Evolutionary conservation across 2,329 filamentous ascomycete species (phyloP).

Genomic region (Sclerotinia sclerotiorum): DNA sequence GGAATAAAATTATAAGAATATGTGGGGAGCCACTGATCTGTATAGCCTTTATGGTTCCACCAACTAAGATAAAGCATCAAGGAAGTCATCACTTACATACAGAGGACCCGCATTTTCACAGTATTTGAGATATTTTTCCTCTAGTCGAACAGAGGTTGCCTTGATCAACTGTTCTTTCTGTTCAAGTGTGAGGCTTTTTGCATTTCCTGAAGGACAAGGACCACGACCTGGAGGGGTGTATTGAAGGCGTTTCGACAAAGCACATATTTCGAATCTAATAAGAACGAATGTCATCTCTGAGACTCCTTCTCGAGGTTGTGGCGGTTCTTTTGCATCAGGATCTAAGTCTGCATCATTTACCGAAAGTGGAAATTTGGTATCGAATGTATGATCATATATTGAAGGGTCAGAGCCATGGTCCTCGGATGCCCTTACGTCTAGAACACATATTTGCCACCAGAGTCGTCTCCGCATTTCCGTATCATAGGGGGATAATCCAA

Average conservation of each 20-base stretch:
- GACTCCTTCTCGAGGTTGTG: conserved; percentile 36
- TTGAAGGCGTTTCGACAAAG: conserved; percentile 31
- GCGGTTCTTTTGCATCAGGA: conserved; percentile 38
- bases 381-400: conserved; percentile 57
- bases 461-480: conserved; percentile 58
- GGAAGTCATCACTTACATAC: conserved; percentile 34
- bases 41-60: neutral
- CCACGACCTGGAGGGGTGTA: conserved; percentile 33
- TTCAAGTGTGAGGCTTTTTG: conserved; percentile 31
- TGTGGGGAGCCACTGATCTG: neutral
- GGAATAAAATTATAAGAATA: neutral
- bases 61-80: neutral
- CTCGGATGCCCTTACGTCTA: conserved; percentile 61
- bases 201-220: conserved; percentile 20
- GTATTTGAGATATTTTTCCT: conserved; percentile 40
- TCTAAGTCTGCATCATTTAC: conserved; percentile 51
- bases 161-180: conserved; percentile 39
- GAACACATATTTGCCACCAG: conserved; percentile 61
- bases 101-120: conserved; percentile 46
- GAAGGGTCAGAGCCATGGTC: conserved; percentile 63
- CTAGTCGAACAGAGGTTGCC: conserved; percentile 37
- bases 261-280: conserved; percentile 41
- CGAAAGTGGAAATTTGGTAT: conserved; percentile 54
- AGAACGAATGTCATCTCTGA: conserved; percentile 45
- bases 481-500: conserved; percentile 57